Base-by-base conservation (phyloP, 176 grass and related monocot species). In the Zoysia japonica region DNA sequence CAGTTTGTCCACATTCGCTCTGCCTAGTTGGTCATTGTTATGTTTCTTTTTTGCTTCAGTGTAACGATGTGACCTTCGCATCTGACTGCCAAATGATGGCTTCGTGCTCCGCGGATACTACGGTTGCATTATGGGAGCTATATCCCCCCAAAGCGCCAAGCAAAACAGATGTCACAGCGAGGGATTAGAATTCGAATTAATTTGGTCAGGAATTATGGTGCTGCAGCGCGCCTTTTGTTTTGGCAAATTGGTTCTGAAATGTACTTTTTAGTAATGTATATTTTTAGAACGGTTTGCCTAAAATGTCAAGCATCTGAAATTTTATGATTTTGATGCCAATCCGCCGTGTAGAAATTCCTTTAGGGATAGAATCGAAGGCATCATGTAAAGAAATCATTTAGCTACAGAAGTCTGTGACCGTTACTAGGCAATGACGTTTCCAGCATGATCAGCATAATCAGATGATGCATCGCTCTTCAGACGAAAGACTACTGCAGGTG, bases 41-140 rank as follows among this genome's bases (percentile, higher is more conserved):
- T 72, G 53, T 15, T 28, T 56, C 5, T 14, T 78, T 68, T 40
- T 70, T 11, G 40, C 73, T 80, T 19, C 78, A 94, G 94, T 97
- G 94, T 71, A 90, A 92, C 76, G 91, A 85, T 3, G 89, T 92
- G 73, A 71, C 87, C 3, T 97, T 97, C 75, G 90, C 94, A 80
- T 42, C 68, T 47, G 94, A 94, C 80, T 81, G 85, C 78, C 94
- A 92, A 83, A 39, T 88, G 77, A 80, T 97, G 91, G 94, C 94
- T 79, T 97, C 94, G 11, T 94, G 94, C 85, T 92, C 91, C 0
- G 83, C 83, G 43, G 94, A 97, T 64, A 90, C 91, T 11, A 97
- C 83, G 0, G 85, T 92, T 67, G 89, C 91, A 74, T 67, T 97
- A 17, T 94, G 94, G 94, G 85, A 94, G 80, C 74, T 97, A 4